A percentile compares a stretch with the other conserved stretches of the same genome.
phyloP scores from a whole-genome alignment of 148 eudicot genomes.

The Camellia japonica region DNA sequence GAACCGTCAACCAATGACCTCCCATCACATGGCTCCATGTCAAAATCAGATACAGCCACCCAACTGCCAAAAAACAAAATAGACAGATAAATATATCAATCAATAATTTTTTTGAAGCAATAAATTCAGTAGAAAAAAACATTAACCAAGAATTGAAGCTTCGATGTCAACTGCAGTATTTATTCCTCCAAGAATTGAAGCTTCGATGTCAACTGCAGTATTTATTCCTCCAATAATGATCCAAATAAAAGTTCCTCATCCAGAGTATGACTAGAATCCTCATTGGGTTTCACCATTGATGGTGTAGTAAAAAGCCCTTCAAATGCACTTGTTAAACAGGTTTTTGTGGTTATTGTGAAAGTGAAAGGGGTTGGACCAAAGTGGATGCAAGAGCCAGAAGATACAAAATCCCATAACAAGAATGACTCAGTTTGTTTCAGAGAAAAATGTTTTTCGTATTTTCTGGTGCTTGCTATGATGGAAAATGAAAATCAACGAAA shows the following conservation, averaged over 20 bases:
- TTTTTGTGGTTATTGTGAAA: neutral
- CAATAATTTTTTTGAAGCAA: neutral
- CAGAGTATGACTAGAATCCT: neutral
- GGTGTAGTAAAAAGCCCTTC: neutral
- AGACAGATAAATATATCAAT: slow-evolving; percentile 14
- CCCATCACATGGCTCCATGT: slow-evolving; percentile 11
- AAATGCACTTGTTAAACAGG: neutral
- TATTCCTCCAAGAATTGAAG: neutral
- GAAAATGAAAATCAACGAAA: no score
- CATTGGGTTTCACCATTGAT: neutral
- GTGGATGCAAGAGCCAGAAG: neutral
- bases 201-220: neutral
- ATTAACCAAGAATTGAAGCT: neutral
- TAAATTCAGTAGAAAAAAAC: neutral
- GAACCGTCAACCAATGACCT: neutral
- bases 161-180: neutral
- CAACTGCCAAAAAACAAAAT: slow-evolving; percentile 50
- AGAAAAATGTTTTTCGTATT: no score
- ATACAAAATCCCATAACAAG: neutral
- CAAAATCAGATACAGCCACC: slow-evolving; percentile 69
- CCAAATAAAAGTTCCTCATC: neutral
- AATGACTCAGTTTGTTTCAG: neutral
- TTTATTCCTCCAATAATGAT: neutral
- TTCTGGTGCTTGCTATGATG: no score
- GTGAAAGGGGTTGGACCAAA: neutral